Conservation (phyloP, 495 filamentous ascomycete genomes). For the Penicillium pulvis region DNA sequence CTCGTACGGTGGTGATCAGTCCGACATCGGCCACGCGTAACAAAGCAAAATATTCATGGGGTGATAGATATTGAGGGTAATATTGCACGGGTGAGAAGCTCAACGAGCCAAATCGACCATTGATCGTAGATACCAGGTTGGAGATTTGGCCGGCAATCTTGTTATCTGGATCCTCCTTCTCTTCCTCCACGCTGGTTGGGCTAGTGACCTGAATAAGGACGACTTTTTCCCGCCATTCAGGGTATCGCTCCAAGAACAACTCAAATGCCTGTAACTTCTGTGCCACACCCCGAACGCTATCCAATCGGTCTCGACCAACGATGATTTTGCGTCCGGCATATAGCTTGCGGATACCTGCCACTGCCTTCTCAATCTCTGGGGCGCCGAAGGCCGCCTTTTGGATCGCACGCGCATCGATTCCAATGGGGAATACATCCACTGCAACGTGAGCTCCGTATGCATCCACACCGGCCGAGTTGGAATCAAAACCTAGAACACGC, state of each 20-base stretch:
- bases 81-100: slow-evolving; percentile 87
- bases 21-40: slow-evolving; percentile 85
- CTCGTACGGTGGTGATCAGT: slow-evolving; percentile 86
- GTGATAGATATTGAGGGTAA: slow-evolving; percentile 85
- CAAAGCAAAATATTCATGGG: slow-evolving; percentile 88
- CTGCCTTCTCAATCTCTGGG: slow-evolving; percentile 65
- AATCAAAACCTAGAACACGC: slow-evolving; percentile 81
- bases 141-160: slow-evolving; percentile 83
- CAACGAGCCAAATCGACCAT: slow-evolving; percentile 82
- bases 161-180: slow-evolving; percentile 64
- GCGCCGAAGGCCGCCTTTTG: slow-evolving; percentile 70
- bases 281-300: slow-evolving; percentile 84
- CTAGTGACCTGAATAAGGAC: slow-evolving; percentile 93
- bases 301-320: slow-evolving; percentile 88
- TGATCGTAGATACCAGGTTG: slow-evolving; percentile 85
- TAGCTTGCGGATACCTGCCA: slow-evolving; percentile 63
- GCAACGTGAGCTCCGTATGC: slow-evolving; percentile 85
- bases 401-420: slow-evolving; percentile 76
- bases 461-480: slow-evolving; percentile 76
- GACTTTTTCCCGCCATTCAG: slow-evolving; percentile 88
- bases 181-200: slow-evolving; percentile 74
- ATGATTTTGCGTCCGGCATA: slow-evolving; percentile 88
- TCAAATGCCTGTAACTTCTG: slow-evolving; percentile 95
- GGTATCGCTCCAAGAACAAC: slow-evolving; percentile 81
- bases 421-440: slow-evolving; percentile 88